These are phyloP conservation scores for Pseudoperonospora humuli DNA, from an alignment of 352 stramenopile genomes.

Conservation along the genomic window DNA sequence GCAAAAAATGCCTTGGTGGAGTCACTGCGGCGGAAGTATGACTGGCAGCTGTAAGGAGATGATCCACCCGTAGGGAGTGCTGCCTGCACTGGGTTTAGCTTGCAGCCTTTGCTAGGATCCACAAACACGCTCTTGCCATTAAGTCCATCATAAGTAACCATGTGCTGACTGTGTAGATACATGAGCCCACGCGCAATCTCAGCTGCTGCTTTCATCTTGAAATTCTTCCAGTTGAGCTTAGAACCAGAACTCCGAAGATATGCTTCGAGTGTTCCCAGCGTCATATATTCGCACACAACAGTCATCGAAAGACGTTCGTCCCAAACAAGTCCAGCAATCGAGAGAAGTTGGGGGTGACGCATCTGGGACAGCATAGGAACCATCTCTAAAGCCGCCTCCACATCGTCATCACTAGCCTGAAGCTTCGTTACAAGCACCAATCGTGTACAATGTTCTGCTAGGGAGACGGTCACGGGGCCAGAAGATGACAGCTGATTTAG, in stretches of 20 bases:
- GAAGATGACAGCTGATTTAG: slow-evolving; percentile 35
- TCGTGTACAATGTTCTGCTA: slow-evolving; percentile 38
- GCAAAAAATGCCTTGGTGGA: slow-evolving; percentile 39
- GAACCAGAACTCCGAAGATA: slow-evolving; percentile 31
- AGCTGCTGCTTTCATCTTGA: slow-evolving; percentile 66
- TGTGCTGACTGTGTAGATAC: slow-evolving; percentile 70
- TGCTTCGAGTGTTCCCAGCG: slow-evolving; percentile 53
- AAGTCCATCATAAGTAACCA: slow-evolving; percentile 62
- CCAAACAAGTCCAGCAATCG: slow-evolving; percentile 52
- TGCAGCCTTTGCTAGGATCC: slow-evolving; percentile 63
- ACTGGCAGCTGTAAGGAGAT: slow-evolving; percentile 22
- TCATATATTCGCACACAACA: slow-evolving; percentile 66
- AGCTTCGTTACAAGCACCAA: slow-evolving; percentile 55
- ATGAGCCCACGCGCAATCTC: slow-evolving; percentile 61
- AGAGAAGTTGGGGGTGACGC: slow-evolving; percentile 58
- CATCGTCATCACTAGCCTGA: slow-evolving; percentile 41
- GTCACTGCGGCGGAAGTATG: slow-evolving; percentile 23
- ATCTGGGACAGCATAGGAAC: slow-evolving; percentile 55
- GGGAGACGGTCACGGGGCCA: slow-evolving; percentile 36
- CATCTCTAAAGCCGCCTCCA: slow-evolving; percentile 48
- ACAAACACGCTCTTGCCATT: slow-evolving; percentile 67
- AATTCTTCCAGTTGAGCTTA: slow-evolving; percentile 60
- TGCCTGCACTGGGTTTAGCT: slow-evolving; percentile 70
- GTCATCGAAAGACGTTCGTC: slow-evolving; percentile 52
- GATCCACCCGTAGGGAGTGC: slow-evolving; percentile 36